phyloP scores from a whole-genome alignment of 176 grass and related monocot species.

The Rhynchospora pubera region DNA sequence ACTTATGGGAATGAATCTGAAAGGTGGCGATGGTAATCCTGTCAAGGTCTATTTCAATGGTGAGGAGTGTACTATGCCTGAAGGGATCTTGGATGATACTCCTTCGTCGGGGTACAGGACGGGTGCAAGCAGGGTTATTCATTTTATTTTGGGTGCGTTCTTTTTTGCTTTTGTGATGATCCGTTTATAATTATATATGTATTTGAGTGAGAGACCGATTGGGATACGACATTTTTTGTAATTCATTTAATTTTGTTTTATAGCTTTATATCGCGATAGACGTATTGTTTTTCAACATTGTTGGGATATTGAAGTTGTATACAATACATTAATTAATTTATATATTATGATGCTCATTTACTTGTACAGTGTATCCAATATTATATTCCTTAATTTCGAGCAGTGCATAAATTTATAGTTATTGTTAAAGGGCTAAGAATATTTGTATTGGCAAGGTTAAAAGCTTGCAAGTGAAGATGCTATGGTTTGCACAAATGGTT shows the following conservation, averaged over 20 bases:
- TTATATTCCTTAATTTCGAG: too few relatives aligned
- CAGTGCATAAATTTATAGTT: too few relatives aligned
- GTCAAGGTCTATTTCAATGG: constrained; percentile 74
- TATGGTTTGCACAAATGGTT: too few relatives aligned
- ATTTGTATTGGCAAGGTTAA: too few relatives aligned
- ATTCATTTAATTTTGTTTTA: neutral
- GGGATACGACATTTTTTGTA: neutral
- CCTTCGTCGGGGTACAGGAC: neutral
- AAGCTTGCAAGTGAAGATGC: too few relatives aligned
- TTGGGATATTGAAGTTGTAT: constrained; percentile 3
- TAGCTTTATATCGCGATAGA: neutral
- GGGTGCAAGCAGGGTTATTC: neutral
- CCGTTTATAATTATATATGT: neutral
- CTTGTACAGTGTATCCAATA: neutral
- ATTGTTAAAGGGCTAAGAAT: too few relatives aligned
- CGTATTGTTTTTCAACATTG: neutral
- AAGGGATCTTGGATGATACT: constrained; percentile 30
- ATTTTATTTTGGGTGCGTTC: neutral
- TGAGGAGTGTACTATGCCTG: constrained; percentile 67
- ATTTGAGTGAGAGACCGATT: neutral
- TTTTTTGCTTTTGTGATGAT: neutral
- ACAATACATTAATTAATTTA: neutral
- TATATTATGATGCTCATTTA: neutral
- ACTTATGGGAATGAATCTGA: constrained; percentile 25
- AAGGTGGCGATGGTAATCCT: constrained; percentile 54